phyloP scores from a whole-genome alignment of 164 flowering plant species.

The Sedum album region DNA sequence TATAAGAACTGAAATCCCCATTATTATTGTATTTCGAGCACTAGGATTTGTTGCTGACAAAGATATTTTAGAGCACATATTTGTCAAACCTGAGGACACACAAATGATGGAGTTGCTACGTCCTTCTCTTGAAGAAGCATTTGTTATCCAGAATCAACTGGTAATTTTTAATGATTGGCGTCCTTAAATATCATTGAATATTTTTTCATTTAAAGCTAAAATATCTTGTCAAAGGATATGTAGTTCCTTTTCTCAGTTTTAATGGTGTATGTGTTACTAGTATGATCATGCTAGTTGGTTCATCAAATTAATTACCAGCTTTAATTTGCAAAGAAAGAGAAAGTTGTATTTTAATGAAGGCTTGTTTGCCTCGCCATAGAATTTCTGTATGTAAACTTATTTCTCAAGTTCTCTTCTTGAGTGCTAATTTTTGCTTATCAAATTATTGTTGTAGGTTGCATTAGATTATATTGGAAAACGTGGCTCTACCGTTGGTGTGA shows the following conservation, averaged over 20 bases:
- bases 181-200: neutral
- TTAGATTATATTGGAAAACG: conserved; percentile 95
- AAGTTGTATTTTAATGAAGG: no score
- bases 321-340: neutral
- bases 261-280: no score
- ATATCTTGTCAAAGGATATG: no score
- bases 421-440: no score
- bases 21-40: conserved; percentile 89
- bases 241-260: neutral
- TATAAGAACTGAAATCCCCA: conserved; percentile 87
- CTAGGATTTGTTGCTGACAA: conserved; percentile 96
- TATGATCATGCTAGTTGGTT: no score
- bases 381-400: no score
- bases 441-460: conserved; percentile 53
- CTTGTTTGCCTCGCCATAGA: no score
- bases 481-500: conserved; percentile 96
- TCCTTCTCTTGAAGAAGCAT: conserved; percentile 94
- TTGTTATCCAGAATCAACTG: conserved; percentile 96
- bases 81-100: conserved; percentile 76
- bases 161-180: conserved; percentile 17
- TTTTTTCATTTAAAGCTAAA: no score
- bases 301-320: neutral
- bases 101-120: conserved; percentile 96
- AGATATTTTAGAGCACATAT: conserved; percentile 88
- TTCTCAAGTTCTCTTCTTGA: no score